Percentiles rank a stretch among this genome's conserved stretches.
Conservation (phyloP, 2,329 filamentous ascomycete species). For the Curvularia hawaiiensis region DNA sequence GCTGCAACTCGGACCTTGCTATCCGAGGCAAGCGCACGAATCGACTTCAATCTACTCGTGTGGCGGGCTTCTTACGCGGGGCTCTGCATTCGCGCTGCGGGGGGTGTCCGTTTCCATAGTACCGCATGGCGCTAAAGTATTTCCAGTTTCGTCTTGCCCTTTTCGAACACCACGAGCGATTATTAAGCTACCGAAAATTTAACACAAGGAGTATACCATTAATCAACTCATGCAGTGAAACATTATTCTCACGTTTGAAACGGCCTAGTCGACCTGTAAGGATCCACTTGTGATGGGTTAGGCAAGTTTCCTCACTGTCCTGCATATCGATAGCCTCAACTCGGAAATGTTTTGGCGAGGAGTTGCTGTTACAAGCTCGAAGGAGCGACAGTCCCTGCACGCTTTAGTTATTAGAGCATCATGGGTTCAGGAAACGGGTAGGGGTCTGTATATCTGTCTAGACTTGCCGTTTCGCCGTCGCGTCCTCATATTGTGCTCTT, state of each 20-base stretch:
- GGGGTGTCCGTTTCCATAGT: slow-evolving; percentile 12
- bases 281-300: not conserved
- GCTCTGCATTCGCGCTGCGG: slow-evolving; percentile 23
- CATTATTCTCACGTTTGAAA: not conserved
- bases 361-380: slow-evolving; percentile 17
- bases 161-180: not conserved
- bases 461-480: not conserved
- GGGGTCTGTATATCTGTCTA: slow-evolving; percentile 24
- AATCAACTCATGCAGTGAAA: not conserved
- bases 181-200: not conserved
- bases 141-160: slow-evolving; percentile 7
- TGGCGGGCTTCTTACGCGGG: slow-evolving; percentile 11
- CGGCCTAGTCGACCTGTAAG: not conserved
- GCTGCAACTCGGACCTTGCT: slow-evolving; percentile 7
- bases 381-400: slow-evolving; percentile 13
- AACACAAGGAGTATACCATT: not conserved
- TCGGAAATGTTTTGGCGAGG: slow-evolving; percentile 37
- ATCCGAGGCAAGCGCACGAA: not conserved
- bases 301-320: slow-evolving; percentile 9
- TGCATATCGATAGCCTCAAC: slow-evolving; percentile 25
- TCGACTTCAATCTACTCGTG: slow-evolving; percentile 10
- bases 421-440: slow-evolving; percentile 25
- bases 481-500: not conserved
- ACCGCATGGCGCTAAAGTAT: slow-evolving; percentile 25
- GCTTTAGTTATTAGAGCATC: slow-evolving; percentile 18